Conservation (phyloP, 163 green algal genomes). For the Chlorella variabilis region DNA sequence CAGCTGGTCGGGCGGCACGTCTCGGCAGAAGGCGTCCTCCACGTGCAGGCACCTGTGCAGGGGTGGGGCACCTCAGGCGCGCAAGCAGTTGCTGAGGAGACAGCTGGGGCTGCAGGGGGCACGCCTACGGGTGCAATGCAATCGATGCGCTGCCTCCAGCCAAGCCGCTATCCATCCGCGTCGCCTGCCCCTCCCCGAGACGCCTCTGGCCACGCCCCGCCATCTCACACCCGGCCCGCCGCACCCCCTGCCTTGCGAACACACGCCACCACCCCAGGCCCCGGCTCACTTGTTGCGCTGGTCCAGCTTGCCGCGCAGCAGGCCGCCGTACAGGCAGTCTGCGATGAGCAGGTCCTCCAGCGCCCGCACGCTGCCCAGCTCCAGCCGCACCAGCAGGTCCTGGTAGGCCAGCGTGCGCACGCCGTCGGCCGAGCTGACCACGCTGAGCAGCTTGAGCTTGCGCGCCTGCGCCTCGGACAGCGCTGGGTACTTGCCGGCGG, state of each 20-base stretch:
- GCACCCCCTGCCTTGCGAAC: not conserved
- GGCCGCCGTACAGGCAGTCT: constrained; percentile 89
- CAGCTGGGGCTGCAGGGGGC: no score
- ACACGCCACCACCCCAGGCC: not conserved
- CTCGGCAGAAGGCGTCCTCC: constrained; percentile 64
- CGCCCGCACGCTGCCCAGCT: constrained; percentile 78
- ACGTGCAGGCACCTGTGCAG: constrained; percentile 46
- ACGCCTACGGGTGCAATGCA: no score
- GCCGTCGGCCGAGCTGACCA: constrained; percentile 70
- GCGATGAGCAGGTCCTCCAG: constrained; percentile 95
- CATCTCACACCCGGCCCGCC: not conserved
- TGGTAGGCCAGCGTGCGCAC: constrained; percentile 68
- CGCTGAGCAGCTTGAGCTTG: constrained; percentile 88
- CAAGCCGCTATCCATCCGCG: no score
- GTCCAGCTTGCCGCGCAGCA: constrained; percentile 85
- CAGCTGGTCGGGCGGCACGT: constrained; percentile 70
- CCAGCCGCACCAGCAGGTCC: constrained; percentile 46
- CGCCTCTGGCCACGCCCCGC: no score
- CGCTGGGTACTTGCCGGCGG: constrained; percentile 33
- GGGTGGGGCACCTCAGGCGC: not conserved
- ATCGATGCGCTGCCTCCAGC: no score
- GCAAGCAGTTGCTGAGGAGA: not conserved
- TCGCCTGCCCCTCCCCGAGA: no score
- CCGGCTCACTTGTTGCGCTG: constrained; percentile 58
- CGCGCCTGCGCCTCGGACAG: constrained; percentile 69